These are phyloP conservation scores for Crepidotus variabilis DNA, from an alignment of 768 basidiomycete genomes.

Conservation along the genomic window DNA sequence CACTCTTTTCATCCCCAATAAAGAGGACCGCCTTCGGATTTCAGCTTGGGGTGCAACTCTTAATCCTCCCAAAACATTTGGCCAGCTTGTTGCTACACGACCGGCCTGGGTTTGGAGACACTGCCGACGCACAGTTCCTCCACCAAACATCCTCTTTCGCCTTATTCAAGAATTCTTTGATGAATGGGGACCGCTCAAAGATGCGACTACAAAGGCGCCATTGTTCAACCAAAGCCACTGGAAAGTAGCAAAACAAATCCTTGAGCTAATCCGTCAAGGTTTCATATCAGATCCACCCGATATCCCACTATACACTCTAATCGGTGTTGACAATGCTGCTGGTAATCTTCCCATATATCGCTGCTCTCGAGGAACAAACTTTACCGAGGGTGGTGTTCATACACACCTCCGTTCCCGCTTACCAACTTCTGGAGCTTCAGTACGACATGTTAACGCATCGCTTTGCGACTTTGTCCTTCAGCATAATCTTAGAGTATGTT, in stretches of 20 bases:
- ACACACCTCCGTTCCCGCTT: conserved; percentile 18
- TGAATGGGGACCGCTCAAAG: conserved; percentile 30
- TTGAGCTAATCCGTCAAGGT: conserved; percentile 21
- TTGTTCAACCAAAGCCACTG: conserved; percentile 28
- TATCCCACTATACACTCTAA: conserved; percentile 18
- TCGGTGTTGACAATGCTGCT: conserved; percentile 18
- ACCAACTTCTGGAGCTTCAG: conserved; percentile 20
- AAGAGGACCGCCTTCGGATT: conserved; percentile 16
- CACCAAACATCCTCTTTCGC: conserved; percentile 24
- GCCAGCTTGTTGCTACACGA: neutral
- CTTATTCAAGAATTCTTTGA: conserved; percentile 23
- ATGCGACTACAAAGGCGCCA: conserved; percentile 23
- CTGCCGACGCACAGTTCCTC: conserved; percentile 26
- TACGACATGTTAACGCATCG: conserved; percentile 16
- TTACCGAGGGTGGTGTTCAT: conserved; percentile 32
- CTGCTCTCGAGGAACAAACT: conserved; percentile 28
- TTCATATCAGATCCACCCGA: conserved; percentile 29
- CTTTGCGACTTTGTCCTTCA: conserved; percentile 18
- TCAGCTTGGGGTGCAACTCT: conserved; percentile 14
- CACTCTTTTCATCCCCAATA: conserved; percentile 22
- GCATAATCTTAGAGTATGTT: conserved; percentile 26
- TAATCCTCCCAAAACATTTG: conserved; percentile 9
- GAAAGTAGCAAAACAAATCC: conserved; percentile 24
- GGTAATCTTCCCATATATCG: conserved; percentile 16
- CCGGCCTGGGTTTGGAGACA: conserved; percentile 24